These are phyloP conservation scores for Sanghuangporus weigelae DNA, from an alignment of 1,284 basidiomycete genomes.

Conservation along the genomic window DNA sequence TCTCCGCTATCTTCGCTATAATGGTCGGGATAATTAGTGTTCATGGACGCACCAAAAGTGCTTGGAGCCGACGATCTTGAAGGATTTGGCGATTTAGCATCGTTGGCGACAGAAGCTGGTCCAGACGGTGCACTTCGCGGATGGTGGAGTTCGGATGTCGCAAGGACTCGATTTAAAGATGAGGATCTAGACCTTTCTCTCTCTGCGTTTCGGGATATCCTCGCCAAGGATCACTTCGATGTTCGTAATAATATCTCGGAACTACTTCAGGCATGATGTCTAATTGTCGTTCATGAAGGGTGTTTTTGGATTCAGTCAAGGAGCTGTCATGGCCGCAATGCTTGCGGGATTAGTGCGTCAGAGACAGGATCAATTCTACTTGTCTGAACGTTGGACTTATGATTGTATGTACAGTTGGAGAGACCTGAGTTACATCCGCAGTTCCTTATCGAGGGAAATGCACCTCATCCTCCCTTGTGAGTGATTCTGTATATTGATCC, in stretches of 20 bases:
- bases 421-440: conserved; percentile 52
- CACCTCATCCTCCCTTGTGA: conserved; percentile 68
- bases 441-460: conserved; percentile 60
- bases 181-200: conserved; percentile 57
- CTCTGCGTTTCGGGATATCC: conserved; percentile 40
- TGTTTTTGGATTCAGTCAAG: conserved; percentile 86
- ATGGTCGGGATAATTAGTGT: conserved; percentile 47
- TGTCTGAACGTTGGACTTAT: neutral
- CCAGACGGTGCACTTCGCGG: conserved; percentile 66
- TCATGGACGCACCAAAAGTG: conserved; percentile 74
- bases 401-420: conserved; percentile 35
- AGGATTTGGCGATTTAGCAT: conserved; percentile 31
- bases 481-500: conserved; percentile 25
- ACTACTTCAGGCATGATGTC: neutral
- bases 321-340: conserved; percentile 73
- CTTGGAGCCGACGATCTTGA: conserved; percentile 67
- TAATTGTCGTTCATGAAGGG: conserved; percentile 42
- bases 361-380: neutral
- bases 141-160: conserved; percentile 65
- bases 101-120: conserved; percentile 44
- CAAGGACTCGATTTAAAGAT: conserved; percentile 38
- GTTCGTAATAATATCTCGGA: conserved; percentile 30
- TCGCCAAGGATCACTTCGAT: conserved; percentile 51
- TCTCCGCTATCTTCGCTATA: neutral
- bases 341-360: conserved; percentile 64